phyloP scores from a whole-genome alignment of 352 stramenopile genomes.

The Pythium aristosporum region DNA sequence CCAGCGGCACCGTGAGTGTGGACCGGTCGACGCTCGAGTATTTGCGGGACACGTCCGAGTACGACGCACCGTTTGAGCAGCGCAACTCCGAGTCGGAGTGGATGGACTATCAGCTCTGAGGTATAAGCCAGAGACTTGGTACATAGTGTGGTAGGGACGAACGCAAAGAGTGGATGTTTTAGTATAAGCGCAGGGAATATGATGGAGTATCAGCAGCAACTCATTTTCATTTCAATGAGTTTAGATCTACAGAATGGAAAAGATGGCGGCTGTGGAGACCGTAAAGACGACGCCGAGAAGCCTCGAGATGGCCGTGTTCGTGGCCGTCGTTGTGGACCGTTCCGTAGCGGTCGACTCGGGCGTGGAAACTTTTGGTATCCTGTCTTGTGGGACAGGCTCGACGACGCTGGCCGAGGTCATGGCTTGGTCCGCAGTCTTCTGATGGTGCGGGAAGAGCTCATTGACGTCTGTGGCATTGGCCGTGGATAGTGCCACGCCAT shows the following conservation, averaged over 20 bases:
- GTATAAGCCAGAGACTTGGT: too few species aligned
- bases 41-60: slow-evolving; percentile 22
- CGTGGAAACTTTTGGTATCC: not conserved
- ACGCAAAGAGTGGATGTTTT: not conserved
- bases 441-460: too few species aligned
- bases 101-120: slow-evolving; percentile 8
- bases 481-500: not conserved
- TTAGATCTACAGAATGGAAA: not conserved
- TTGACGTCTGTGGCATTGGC: not conserved
- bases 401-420: not conserved
- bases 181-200: not conserved
- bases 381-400: not conserved
- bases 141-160: not conserved
- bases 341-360: too few species aligned
- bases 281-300: slow-evolving; percentile 4
- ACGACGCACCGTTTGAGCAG: slow-evolving; percentile 9
- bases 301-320: not conserved
- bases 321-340: not conserved
- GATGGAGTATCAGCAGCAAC: not conserved
- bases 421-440: not conserved
- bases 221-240: not conserved
- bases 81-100: slow-evolving; percentile 22
- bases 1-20: too few species aligned
- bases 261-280: not conserved
- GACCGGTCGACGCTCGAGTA: slow-evolving; percentile 5